These are phyloP conservation scores for Mytilinidion resinicola DNA, from an alignment of 495 filamentous ascomycete genomes.

Conservation along the genomic window DNA sequence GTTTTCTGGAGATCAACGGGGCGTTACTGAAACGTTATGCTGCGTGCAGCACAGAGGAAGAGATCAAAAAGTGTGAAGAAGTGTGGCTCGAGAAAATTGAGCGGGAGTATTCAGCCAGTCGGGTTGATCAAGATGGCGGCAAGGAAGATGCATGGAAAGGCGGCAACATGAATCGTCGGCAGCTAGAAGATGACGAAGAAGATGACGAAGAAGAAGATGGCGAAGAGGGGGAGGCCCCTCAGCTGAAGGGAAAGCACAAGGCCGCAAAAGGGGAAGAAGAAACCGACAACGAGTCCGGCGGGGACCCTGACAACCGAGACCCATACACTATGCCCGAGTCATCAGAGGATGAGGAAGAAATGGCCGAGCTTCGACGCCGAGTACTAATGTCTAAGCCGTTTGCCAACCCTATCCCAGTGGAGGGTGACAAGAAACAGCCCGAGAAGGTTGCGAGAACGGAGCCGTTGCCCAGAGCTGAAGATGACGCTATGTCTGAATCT, in stretches of 20 bases:
- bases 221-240: constrained; percentile 50
- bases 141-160: constrained; percentile 70
- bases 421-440: constrained; percentile 52
- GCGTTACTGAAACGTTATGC: constrained; percentile 78
- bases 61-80: constrained; percentile 77
- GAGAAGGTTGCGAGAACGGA: constrained; percentile 9
- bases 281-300: constrained; percentile 16
- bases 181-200: constrained; percentile 46
- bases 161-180: constrained; percentile 73
- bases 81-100: constrained; percentile 87
- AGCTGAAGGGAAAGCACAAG: constrained; percentile 41
- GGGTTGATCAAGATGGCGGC: constrained; percentile 55
- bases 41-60: constrained; percentile 73
- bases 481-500: constrained; percentile 59
- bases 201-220: constrained; percentile 46
- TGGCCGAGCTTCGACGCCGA: constrained; percentile 80
- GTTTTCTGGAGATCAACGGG: constrained; percentile 83
- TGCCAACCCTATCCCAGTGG: constrained; percentile 53
- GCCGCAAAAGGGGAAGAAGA: constrained; percentile 35
- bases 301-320: constrained; percentile 44
- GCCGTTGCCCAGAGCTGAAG: constrained; percentile 33
- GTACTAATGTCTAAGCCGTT: constrained; percentile 85
- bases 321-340: constrained; percentile 69
- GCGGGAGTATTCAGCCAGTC: constrained; percentile 74
- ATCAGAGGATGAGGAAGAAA: constrained; percentile 78